Evolutionary conservation across 208 protist genomes (phyloP).

Genomic region (Willaertia magna): DNA sequence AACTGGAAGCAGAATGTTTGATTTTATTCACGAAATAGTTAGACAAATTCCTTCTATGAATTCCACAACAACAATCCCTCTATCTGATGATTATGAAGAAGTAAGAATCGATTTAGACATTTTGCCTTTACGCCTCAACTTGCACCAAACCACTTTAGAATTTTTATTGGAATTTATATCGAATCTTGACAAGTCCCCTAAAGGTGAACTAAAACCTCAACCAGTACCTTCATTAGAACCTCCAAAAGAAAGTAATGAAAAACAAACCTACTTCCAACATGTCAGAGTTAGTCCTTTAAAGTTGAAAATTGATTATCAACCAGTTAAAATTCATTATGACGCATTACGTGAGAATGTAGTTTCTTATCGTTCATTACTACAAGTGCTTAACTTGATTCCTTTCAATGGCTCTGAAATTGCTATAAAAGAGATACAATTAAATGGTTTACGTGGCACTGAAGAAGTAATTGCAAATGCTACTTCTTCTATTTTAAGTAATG

Average conservation of each 20-base stretch:
- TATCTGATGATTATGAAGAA: too few species aligned
- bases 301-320: conserved; percentile 3
- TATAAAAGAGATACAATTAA: not conserved
- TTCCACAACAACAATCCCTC: too few species aligned
- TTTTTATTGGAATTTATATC: not conserved
- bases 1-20: not conserved
- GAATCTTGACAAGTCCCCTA: not conserved
- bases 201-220: not conserved
- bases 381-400: not conserved
- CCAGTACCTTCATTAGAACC: too few species aligned
- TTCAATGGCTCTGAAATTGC: not conserved
- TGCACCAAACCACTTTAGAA: not conserved
- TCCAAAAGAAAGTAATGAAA: not conserved
- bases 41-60: not conserved
- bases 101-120: not conserved
- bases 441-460: not conserved
- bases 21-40: not conserved
- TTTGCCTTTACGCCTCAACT: not conserved
- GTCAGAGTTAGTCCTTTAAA: not conserved
- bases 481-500: not conserved
- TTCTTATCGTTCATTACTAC: not conserved
- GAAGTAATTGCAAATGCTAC: not conserved
- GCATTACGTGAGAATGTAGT: not conserved
- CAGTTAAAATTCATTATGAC: not conserved
- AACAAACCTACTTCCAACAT: not conserved